Percentiles rank a stretch among this genome's conserved stretches.
Evolutionary conservation across 805 yeast species (phyloP).

Genomic region (Kockiozyma suomiensis): DNA sequence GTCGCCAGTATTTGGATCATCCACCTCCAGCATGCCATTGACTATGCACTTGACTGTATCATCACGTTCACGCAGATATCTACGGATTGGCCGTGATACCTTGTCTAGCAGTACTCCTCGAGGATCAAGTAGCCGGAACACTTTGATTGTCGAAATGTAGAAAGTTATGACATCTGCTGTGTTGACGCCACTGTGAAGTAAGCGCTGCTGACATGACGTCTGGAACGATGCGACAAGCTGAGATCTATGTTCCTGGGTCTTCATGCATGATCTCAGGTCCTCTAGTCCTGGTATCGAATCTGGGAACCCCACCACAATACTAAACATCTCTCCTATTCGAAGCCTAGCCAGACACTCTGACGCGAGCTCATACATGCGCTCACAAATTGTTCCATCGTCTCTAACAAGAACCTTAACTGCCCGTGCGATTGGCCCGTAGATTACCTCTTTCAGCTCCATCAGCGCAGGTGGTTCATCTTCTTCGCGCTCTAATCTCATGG

Average conservation of each 20-base stretch:
- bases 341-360: slow-evolving; percentile 19
- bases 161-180: slow-evolving; percentile 70
- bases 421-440: slow-evolving; percentile 14
- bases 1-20: slow-evolving; percentile 51
- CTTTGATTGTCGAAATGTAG: slow-evolving; percentile 70
- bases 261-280: slow-evolving; percentile 59
- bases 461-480: slow-evolving; percentile 18
- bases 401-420: slow-evolving; percentile 10
- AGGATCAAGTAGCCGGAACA: slow-evolving; percentile 80
- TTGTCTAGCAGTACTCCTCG: slow-evolving; percentile 79
- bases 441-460: slow-evolving; percentile 2
- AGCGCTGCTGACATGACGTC: slow-evolving; percentile 44
- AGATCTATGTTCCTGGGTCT: slow-evolving; percentile 53
- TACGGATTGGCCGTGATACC: slow-evolving; percentile 74
- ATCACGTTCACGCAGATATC: slow-evolving; percentile 67
- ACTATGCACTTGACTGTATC: slow-evolving; percentile 75
- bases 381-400: slow-evolving; percentile 3
- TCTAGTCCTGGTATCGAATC: slow-evolving; percentile 53
- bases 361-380: slow-evolving; percentile 19
- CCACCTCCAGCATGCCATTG: slow-evolving; percentile 60
- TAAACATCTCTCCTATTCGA: slow-evolving; percentile 57
- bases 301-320: slow-evolving; percentile 59
- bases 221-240: slow-evolving; percentile 56
- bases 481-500: slow-evolving; percentile 19
- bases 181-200: slow-evolving; percentile 79